These are phyloP conservation scores for Galium porrigens DNA, from an alignment of 305 asterid species.

Conservation along the genomic window DNA sequence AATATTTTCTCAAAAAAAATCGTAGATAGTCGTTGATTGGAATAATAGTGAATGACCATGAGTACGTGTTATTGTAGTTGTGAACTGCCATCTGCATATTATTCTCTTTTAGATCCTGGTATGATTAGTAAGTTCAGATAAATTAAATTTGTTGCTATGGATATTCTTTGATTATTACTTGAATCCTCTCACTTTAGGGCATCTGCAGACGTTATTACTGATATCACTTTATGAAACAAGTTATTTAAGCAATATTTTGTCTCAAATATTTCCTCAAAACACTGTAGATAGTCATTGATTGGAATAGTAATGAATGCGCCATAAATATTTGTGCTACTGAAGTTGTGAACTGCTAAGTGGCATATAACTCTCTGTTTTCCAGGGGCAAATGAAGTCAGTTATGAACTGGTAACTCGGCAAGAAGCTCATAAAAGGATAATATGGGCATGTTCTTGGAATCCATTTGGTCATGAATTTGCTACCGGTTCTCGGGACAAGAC, in stretches of 20 bases:
- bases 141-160: not conserved
- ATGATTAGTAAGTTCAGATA: not conserved
- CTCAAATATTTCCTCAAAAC: not conserved
- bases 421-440: slow-evolving; percentile 88
- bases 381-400: slow-evolving; percentile 44
- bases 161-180: not conserved
- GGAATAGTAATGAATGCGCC: not conserved
- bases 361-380: slow-evolving; percentile 11
- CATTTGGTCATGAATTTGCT: slow-evolving; percentile 63
- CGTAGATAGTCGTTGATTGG: not conserved
- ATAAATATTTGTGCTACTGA: not conserved
- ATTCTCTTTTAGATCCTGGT: slow-evolving; percentile 30
- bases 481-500: slow-evolving; percentile 91
- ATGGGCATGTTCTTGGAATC: slow-evolving; percentile 95
- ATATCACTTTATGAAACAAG: not conserved
- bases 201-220: not conserved
- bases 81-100: not conserved
- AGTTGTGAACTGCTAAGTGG: not conserved
- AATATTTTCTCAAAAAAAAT: not conserved
- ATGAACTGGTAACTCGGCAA: slow-evolving; percentile 42
- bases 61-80: not conserved
- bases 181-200: not conserved
- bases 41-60: not conserved
- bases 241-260: not conserved
- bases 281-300: not conserved